Evolutionary conservation across 2,329 filamentous ascomycete species (phyloP), one percentile per base, ranked within the genome.

Genomic region (Ophiocordyceps unilateralis): DNA sequence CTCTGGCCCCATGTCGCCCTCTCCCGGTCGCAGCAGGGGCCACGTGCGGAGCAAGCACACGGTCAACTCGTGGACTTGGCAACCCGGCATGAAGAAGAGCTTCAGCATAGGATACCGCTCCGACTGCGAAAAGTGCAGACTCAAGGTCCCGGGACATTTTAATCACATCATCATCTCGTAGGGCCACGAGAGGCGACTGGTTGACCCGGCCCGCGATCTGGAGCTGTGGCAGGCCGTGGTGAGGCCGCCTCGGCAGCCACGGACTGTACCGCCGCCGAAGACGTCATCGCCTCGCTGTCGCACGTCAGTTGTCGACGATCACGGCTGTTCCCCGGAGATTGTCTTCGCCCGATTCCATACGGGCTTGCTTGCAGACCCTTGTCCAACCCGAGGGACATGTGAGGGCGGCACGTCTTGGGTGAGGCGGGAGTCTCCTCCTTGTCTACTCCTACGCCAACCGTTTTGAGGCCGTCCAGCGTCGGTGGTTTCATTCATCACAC

Each of bases 91-190:
- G 70, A 82, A 81, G 61, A 75, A 74, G 56, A 76, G 72, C 47
- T 81, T 87, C 57, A 83, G 80, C 52, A 85, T 87, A 74, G 83
- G 83, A 41, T 87, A 81, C 62, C 68, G 82, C 48, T 71, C 78
- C 12, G 82, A 85, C 58, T 88, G 83, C 56, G 81, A 86, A 47
- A 86, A 86, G 59, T 88, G 83, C 60, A 72, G 71, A 39, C 68
- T 74, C 55, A 82, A 78, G 55, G 79, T 85, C 8, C 82, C 83
- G 0, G 83, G 83, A 1, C 83, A 88, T 56, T 87, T 85, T 55
- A 86, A 82, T 54, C 83, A 88, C 59, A 84, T 87, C 46, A 76
- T 85, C 48, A 70, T 78, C 52, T 75, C 73, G 40, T 77, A 75
- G 66, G 48, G 53, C 22, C 53, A 55, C 20, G 43, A 47, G 42